Evolutionary conservation across 1,139 yeast species (phyloP).

Genomic region (Debaryomycetaceae sp.): DNA sequence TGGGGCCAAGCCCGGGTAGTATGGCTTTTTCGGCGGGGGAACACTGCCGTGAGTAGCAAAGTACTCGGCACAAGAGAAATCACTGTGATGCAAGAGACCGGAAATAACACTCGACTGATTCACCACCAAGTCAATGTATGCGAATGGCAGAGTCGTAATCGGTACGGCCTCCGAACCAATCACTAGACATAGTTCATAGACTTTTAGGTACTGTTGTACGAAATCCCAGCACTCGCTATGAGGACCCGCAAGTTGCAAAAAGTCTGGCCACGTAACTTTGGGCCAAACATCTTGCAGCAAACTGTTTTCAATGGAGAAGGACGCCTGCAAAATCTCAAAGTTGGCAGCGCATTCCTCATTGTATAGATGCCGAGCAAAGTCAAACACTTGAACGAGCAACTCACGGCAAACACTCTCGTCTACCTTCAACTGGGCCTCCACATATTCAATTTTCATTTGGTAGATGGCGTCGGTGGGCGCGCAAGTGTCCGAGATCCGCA

Average conservation of each 20-base stretch:
- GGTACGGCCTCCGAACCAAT: not conserved
- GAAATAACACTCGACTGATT: conserved; percentile 2
- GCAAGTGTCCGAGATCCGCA: conserved; percentile 15
- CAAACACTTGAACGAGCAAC: conserved; percentile 9
- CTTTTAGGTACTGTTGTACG: conserved; percentile 20
- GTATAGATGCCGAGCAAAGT: conserved; percentile 4
- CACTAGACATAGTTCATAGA: conserved; percentile 17
- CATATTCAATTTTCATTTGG: conserved; percentile 23
- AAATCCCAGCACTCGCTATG: conserved; percentile 20
- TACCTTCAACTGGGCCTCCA: conserved; percentile 24
- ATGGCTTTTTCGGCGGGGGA: conserved; percentile 13
- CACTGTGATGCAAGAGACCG: conserved; percentile 10
- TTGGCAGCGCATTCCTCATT: conserved; percentile 13
- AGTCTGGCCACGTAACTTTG: conserved; percentile 28
- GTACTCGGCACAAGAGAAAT: conserved; percentile 27
- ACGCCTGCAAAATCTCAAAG: conserved; percentile 15
- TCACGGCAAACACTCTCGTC: conserved; percentile 7
- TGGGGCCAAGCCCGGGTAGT: conserved; percentile 6
- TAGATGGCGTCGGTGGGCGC: conserved; percentile 15
- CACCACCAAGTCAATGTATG: conserved; percentile 5
- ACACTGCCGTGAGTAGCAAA: conserved; percentile 13
- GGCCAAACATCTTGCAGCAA: conserved; percentile 24
- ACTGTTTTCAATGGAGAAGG: conserved; percentile 21
- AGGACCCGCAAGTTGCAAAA: conserved; percentile 13
- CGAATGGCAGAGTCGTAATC: conserved; percentile 1